These are phyloP conservation scores for Xanthoconium stramineum DNA, from an alignment of 768 basidiomycete genomes.

Conservation along the genomic window DNA sequence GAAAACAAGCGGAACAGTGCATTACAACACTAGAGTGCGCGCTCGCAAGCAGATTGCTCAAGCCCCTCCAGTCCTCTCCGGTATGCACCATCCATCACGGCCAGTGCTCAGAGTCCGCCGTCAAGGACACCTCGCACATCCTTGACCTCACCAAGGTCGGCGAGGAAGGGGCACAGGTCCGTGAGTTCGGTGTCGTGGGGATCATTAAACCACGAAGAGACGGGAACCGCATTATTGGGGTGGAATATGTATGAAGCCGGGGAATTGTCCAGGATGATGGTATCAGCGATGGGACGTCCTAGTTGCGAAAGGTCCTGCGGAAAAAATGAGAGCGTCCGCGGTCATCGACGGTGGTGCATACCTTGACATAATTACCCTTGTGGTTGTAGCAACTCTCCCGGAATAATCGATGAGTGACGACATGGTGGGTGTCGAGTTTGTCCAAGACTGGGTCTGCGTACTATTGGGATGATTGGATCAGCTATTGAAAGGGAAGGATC, in stretches of 20 bases:
- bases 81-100: conserved; percentile 17
- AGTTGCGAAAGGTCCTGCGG: conserved; percentile 96
- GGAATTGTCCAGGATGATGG: conserved; percentile 98
- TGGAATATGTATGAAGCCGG: conserved; percentile 99
- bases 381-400: conserved; percentile 99
- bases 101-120: conserved; percentile 59
- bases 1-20: conserved; percentile 26
- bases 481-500: background rate
- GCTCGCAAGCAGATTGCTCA: conserved; percentile 21
- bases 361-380: conserved; percentile 99
- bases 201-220: conserved; percentile 99
- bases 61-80: conserved; percentile 15
- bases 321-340: background rate
- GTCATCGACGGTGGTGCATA: conserved; percentile 31
- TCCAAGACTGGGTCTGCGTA: conserved; percentile 99
- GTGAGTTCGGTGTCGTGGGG: conserved; percentile 98
- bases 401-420: conserved; percentile 92
- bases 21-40: conserved; percentile 29
- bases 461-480: conserved; percentile 39
- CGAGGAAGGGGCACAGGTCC: conserved; percentile 90
- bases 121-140: conserved; percentile 93
- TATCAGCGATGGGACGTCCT: conserved; percentile 89
- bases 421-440: conserved; percentile 89
- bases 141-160: conserved; percentile 78
- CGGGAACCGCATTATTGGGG: conserved; percentile 97